These are phyloP conservation scores for Abortiporus biennis DNA, from an alignment of 1,284 basidiomycete genomes.

Conservation along the genomic window DNA sequence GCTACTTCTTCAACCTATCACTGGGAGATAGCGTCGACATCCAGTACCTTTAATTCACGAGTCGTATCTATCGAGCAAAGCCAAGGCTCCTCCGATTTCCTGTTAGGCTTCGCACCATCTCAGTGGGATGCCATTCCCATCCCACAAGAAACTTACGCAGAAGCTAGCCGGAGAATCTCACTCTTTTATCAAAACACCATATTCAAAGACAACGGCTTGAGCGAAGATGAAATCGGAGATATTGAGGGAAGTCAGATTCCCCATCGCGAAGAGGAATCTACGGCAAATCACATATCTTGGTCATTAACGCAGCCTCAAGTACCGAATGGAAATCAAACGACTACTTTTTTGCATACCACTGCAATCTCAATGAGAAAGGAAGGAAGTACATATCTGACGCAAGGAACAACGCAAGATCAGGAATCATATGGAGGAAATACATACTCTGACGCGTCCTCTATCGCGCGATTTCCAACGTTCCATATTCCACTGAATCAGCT, in stretches of 20 bases:
- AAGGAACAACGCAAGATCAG: too few species aligned
- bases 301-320: slow-evolving; percentile 33
- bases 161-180: slow-evolving; percentile 23
- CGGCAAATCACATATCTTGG: slow-evolving; percentile 50
- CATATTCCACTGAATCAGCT: slow-evolving; percentile 58
- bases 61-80: slow-evolving; percentile 36
- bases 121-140: slow-evolving; percentile 62
- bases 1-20: slow-evolving; percentile 18
- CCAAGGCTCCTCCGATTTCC: slow-evolving; percentile 54
- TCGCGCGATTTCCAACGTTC: slow-evolving; percentile 60
- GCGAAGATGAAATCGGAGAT: too few species aligned
- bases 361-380: slow-evolving; percentile 36
- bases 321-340: slow-evolving; percentile 5
- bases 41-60: slow-evolving; percentile 7
- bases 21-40: slow-evolving; percentile 37
- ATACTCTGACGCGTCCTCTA: slow-evolving; percentile 60
- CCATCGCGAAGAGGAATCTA: too few species aligned
- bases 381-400: slow-evolving; percentile 39
- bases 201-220: too few species aligned
- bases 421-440: too few species aligned
- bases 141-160: slow-evolving; percentile 60
- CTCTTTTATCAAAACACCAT: background rate
- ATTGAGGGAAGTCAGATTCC: too few species aligned
- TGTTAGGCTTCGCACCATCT: too few species aligned
- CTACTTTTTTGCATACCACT: slow-evolving; percentile 22